Evolutionary conservation across 805 yeast species (phyloP).

Genomic region (Saturnispora saitoi): DNA sequence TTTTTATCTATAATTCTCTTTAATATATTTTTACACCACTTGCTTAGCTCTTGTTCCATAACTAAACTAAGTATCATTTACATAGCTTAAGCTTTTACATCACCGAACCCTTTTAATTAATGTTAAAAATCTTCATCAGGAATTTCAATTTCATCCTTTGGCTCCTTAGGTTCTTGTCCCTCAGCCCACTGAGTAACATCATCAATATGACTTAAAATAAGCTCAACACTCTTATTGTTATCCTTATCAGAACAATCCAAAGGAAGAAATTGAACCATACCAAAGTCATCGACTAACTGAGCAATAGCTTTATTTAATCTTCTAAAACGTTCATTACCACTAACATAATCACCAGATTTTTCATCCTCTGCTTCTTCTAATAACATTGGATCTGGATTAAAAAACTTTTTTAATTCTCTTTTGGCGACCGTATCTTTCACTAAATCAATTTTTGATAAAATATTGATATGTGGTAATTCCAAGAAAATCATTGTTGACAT

Average conservation of each 20-base stretch:
- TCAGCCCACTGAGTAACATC: slow-evolving; percentile 98
- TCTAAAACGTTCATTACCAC: slow-evolving; percentile 49
- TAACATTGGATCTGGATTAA: slow-evolving; percentile 86
- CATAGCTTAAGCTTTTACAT: background rate
- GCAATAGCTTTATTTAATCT: slow-evolving; percentile 77
- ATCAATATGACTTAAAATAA: slow-evolving; percentile 85
- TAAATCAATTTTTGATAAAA: slow-evolving; percentile 79
- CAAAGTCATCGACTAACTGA: slow-evolving; percentile 88
- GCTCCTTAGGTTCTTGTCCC: slow-evolving; percentile 93
- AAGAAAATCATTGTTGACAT: slow-evolving; percentile 97
- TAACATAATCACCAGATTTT: slow-evolving; percentile 22
- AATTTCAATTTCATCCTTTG: slow-evolving; percentile 64
- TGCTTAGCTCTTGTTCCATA: background rate
- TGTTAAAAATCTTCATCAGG: slow-evolving; percentile 38
- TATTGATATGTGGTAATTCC: slow-evolving; percentile 91
- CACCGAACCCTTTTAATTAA: background rate
- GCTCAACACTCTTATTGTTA: slow-evolving; percentile 63
- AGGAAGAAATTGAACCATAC: slow-evolving; percentile 96
- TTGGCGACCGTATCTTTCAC: slow-evolving; percentile 70
- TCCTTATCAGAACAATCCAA: slow-evolving; percentile 57
- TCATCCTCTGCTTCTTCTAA: slow-evolving; percentile 36
- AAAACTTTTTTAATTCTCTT: slow-evolving; percentile 69
- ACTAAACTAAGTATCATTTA: background rate
- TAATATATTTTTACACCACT: too few relatives aligned
- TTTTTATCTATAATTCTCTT: too few relatives aligned